Evolutionary conservation across 495 filamentous ascomycete species (phyloP).

Genomic region (Sordaria brevicollis): DNA sequence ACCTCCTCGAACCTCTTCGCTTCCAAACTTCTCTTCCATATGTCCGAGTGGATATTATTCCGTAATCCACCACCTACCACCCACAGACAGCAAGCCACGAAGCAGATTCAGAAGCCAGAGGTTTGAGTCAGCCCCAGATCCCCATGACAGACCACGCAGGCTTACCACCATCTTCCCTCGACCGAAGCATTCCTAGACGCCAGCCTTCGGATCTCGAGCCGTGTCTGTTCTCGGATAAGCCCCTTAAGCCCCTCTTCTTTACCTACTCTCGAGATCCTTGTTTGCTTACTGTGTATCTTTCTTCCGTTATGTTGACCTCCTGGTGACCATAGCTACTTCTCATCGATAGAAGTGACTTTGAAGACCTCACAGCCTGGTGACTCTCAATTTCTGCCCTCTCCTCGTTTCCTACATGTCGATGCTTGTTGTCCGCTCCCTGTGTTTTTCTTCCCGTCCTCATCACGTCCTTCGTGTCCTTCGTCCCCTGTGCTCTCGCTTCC

Average conservation of each 20-base stretch:
- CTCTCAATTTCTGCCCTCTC: too few species aligned
- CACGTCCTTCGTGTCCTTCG: too few species aligned
- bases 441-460: not conserved
- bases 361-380: too few species aligned
- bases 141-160: not conserved
- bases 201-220: not conserved
- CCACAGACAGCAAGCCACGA: too few species aligned
- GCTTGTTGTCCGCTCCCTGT: not conserved
- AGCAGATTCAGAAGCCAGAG: too few species aligned
- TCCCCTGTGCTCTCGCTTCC: not conserved
- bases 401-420: too few species aligned
- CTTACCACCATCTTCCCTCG: too few species aligned
- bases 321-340: not conserved
- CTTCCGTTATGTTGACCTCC: not conserved
- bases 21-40: not conserved
- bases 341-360: not conserved
- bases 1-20: not conserved
- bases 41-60: not conserved
- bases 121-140: too few species aligned
- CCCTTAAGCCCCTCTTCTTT: too few species aligned
- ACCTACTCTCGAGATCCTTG: not conserved
- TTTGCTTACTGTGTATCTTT: not conserved
- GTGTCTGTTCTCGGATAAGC: not conserved
- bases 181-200: not conserved
- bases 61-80: too few species aligned